Conservation (phyloP, 78 protist genomes). For the slime mould (Dictyostelium discoideum) region DNA sequence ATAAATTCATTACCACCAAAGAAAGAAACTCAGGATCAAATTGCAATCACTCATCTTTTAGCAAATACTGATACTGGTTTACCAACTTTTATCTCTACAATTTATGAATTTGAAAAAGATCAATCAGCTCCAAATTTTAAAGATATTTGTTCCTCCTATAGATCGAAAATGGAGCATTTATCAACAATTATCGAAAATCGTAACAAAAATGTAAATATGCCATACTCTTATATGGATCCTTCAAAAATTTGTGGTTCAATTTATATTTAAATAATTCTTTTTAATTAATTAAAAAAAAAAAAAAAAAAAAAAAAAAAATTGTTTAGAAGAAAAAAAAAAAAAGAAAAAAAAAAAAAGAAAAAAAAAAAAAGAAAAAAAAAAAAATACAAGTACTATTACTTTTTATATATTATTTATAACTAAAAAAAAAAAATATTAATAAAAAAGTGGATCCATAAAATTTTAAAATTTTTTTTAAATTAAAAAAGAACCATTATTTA, state of each 20-base stretch:
- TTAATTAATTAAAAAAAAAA: not conserved
- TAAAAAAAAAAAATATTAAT: not conserved
- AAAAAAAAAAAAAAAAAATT: no score
- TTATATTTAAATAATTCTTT: not conserved
- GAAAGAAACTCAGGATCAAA: conserved; percentile 25
- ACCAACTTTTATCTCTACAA: not conserved
- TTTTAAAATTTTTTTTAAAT: not conserved
- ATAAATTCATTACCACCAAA: conserved; percentile 23
- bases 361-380: not conserved
- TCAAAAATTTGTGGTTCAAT: conserved; percentile 28
- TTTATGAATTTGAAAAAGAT: conserved; percentile 17
- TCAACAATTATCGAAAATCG: not conserved
- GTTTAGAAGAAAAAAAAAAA: no score
- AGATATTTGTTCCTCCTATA: not conserved
- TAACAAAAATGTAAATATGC: conserved; percentile 8
- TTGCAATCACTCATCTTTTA: conserved; percentile 42
- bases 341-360: not conserved
- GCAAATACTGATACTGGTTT: conserved; percentile 52
- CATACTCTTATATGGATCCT: conserved; percentile 37
- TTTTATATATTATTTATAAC: not conserved
- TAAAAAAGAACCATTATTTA: not conserved
- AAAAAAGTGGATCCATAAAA: not conserved
- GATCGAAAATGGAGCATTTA: not conserved
- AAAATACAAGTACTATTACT: not conserved
- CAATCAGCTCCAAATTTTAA: not conserved